A percentile compares a stretch with the other conserved stretches of the same genome.
Evolutionary conservation across 2,329 filamentous ascomycete genomes (phyloP).

Genomic region (Domatiomyces globalis): DNA sequence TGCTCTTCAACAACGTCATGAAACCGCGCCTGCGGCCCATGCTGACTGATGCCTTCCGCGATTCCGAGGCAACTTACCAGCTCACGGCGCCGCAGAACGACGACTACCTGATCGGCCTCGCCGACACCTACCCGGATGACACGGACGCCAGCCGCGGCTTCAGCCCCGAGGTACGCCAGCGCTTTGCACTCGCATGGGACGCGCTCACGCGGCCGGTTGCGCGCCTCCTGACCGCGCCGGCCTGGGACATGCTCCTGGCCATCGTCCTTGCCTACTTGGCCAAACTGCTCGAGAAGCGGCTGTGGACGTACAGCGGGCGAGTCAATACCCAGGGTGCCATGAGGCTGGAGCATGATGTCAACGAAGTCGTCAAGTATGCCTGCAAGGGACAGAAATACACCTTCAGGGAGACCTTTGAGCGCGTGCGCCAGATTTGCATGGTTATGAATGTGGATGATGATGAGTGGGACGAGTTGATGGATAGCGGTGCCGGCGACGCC

Average conservation of each 20-base stretch:
- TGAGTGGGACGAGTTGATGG: constrained; percentile 66
- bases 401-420: constrained; percentile 61
- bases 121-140: constrained; percentile 19
- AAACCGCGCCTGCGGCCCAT: constrained; percentile 73
- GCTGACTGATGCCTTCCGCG: constrained; percentile 76
- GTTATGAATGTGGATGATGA: constrained; percentile 92
- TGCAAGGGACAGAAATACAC: constrained; percentile 54
- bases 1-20: constrained; percentile 76
- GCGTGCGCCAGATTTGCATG: constrained; percentile 66
- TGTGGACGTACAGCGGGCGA: constrained; percentile 65
- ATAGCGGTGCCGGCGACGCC: constrained; percentile 29
- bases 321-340: constrained; percentile 72
- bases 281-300: constrained; percentile 69
- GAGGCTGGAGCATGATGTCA: constrained; percentile 70
- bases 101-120: constrained; percentile 17
- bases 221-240: constrained; percentile 64
- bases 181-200: constrained; percentile 78
- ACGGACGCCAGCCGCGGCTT: constrained; percentile 18
- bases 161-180: constrained; percentile 55
- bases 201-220: constrained; percentile 70
- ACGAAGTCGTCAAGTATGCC: constrained; percentile 48
- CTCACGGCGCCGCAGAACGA: constrained; percentile 33
- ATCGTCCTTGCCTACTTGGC: constrained; percentile 61
- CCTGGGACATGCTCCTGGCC: constrained; percentile 62
- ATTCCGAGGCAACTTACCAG: constrained; percentile 59